Conservation (phyloP, 805 yeast genomes). For the Lachancea kluyveri region DNA sequence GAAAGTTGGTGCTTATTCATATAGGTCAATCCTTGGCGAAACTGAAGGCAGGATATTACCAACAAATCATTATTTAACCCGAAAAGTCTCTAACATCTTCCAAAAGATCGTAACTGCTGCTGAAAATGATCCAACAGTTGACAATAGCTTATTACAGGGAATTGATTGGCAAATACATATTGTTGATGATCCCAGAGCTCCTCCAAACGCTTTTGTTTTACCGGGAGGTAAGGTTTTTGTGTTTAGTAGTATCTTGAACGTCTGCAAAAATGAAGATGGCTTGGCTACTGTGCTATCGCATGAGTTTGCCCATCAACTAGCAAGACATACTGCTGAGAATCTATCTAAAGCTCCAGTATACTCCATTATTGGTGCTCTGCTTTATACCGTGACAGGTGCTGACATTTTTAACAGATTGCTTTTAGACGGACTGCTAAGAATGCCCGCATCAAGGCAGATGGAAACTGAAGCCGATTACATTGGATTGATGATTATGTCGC, state of each 20-base stretch:
- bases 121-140: slow-evolving; percentile 33
- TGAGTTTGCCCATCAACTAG: slow-evolving; percentile 90
- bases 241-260: slow-evolving; percentile 67
- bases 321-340: slow-evolving; percentile 85
- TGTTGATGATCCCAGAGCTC: slow-evolving; percentile 58
- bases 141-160: slow-evolving; percentile 26
- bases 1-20: slow-evolving; percentile 57
- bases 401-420: slow-evolving; percentile 47
- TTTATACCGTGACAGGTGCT: slow-evolving; percentile 60
- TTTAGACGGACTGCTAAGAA: slow-evolving; percentile 48
- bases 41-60: slow-evolving; percentile 54
- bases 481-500: slow-evolving; percentile 86
- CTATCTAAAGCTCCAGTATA: slow-evolving; percentile 72
- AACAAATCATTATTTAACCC: slow-evolving; percentile 50
- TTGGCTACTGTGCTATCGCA: slow-evolving; percentile 93
- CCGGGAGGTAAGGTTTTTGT: slow-evolving; percentile 97
- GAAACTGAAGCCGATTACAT: slow-evolving; percentile 95
- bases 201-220: slow-evolving; percentile 94
- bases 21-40: slow-evolving; percentile 52
- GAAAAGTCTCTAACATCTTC: slow-evolving; percentile 57
- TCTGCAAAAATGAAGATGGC: slow-evolving; percentile 81
- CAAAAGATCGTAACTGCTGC: slow-evolving; percentile 56
- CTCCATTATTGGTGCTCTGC: slow-evolving; percentile 42
- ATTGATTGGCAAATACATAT: slow-evolving; percentile 74
- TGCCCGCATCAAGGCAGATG: slow-evolving; percentile 90